These are phyloP conservation scores for Schoenoplectus triqueter DNA, from an alignment of 202 grass and related monocot genomes.

Conservation along the genomic window DNA sequence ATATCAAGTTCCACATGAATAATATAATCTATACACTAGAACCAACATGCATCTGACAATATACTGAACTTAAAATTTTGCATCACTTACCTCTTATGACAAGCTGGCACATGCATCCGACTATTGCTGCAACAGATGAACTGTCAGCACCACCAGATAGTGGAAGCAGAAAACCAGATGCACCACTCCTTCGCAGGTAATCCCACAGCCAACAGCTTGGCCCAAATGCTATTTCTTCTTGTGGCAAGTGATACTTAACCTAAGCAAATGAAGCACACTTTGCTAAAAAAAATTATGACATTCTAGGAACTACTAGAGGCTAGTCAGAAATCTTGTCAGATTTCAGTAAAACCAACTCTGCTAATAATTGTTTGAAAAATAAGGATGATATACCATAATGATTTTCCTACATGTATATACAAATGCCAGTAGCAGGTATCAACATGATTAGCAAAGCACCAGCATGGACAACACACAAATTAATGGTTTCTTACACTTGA, in stretches of 20 bases:
- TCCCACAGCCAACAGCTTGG: conserved; percentile 99
- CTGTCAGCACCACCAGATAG: conserved; percentile 97
- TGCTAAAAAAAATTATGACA: neutral
- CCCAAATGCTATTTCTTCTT: conserved; percentile 96
- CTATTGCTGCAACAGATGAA: conserved; percentile 94
- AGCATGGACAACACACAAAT: neutral
- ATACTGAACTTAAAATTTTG: neutral
- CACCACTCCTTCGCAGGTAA: conserved; percentile 91
- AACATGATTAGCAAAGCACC: neutral
- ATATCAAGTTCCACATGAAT: conserved; percentile 3
- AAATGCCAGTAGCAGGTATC: neutral
- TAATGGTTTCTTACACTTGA: neutral
- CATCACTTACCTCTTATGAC: conserved; percentile 70
- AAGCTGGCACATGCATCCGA: conserved; percentile 97
- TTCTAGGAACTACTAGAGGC: neutral
- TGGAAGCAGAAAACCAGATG: conserved; percentile 94
- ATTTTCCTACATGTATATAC: conserved; percentile 14
- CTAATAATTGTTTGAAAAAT: neutral
- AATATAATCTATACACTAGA: neutral
- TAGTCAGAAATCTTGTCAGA: neutral
- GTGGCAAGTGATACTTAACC: conserved; percentile 82
- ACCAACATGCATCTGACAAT: neutral
- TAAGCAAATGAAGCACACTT: conserved; percentile 36
- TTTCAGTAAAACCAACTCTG: conserved; percentile 1
- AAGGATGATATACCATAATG: neutral